A percentile compares a stretch with the other conserved stretches of the same genome.
Evolutionary conservation across 257 asterid species (phyloP).

Genomic region (Nicotiana noctiflora): DNA sequence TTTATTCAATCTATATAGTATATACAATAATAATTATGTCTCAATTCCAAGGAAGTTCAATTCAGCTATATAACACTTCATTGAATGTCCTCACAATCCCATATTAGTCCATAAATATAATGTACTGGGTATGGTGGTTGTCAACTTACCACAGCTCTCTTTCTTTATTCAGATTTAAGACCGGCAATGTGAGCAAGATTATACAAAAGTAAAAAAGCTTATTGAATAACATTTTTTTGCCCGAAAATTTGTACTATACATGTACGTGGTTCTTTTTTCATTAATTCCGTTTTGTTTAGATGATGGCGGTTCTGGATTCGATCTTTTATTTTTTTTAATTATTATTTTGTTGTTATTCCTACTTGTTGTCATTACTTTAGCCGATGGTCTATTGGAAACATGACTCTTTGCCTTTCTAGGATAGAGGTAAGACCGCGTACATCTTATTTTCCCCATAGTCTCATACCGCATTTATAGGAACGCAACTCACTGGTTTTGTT

Average conservation of each 20-base stretch:
- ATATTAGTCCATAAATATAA: not conserved
- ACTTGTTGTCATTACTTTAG: too few species aligned
- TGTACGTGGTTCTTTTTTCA: not conserved
- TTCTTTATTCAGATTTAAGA: not conserved
- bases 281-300: constrained; percentile 15
- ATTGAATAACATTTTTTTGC: not conserved
- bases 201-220: not conserved
- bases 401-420: too few species aligned
- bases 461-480: too few species aligned
- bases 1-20: not conserved
- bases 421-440: too few species aligned
- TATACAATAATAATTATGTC: not conserved
- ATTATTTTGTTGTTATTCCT: too few species aligned
- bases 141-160: not conserved
- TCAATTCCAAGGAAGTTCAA: not conserved
- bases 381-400: too few species aligned
- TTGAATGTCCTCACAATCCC: not conserved
- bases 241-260: not conserved
- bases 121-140: not conserved
- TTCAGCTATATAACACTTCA: not conserved
- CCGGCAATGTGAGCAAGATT: not conserved
- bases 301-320: constrained; percentile 30
- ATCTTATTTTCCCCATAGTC: too few species aligned
- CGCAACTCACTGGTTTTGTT: too few species aligned
- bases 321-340: too few species aligned